Base-by-base conservation (phyloP, 1,284 basidiomycete genomes). In the Ceratobasidium theobromae region DNA sequence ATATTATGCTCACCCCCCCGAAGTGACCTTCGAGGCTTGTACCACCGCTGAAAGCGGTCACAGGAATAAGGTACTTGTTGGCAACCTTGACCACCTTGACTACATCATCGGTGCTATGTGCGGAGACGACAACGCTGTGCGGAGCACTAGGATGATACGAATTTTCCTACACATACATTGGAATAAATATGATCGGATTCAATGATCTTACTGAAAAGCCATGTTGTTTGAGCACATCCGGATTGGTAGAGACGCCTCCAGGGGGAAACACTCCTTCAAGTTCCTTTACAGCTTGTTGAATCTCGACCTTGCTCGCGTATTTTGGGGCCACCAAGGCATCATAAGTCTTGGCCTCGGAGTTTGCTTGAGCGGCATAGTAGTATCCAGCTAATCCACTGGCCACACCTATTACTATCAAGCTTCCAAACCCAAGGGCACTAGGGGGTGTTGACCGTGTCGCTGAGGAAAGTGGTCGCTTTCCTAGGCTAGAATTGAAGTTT, bases 11-110 rank as follows among this genome's bases (percentile, higher is more conserved):
- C 27, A 88, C 87, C 27, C 84, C 86, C 45, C 82, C 78, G 69
- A 80, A 86, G 69, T 89, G 86, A 0, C 87, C 87, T 72, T 88
- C 86, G 21, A 88, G 74, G 72, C 79, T 82, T 0, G 89, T 92
- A 1, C 86, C 89, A 4, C 86, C 89, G 2, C 84, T 83, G 72
- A 84, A 89, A 0, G 88, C 82, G 0, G 82, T 82, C 11, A 92
- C 73, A 0, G 90, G 89, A 75, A 91, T 86, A 16, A 78, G 77
- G 74, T 85, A 84, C 72, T 84, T 82, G 28, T 78, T 80, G 0
- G 89, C 86, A 64, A 87, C 80, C 66, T 85, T 84, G 68, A 89
- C 84, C 41, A 88, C 82, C 67, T 80, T 78, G 23, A 87, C 84
- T 4, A 90, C 88, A 69, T 90, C 88, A 69, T 87, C 84, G 0